A percentile compares a stretch with the other conserved stretches of the same genome.
Conservation (phyloP, 768 basidiomycete genomes). For the Solioccasus polychromus region DNA sequence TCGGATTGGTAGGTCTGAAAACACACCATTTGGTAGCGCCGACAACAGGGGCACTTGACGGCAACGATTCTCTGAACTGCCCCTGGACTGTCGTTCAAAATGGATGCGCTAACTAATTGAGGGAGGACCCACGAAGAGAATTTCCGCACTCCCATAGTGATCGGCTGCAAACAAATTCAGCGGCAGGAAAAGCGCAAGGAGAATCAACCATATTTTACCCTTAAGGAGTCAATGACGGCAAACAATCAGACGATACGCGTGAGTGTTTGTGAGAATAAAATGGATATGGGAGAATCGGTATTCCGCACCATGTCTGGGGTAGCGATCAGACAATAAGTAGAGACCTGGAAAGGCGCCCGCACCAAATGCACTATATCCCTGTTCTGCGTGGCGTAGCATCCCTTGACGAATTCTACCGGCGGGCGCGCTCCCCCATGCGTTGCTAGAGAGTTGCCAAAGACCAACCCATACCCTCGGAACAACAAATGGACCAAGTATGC, state of each 20-base stretch:
- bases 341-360: slow-evolving; percentile 15
- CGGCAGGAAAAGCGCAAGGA: slow-evolving; percentile 2
- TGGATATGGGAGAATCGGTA: slow-evolving; percentile 2
- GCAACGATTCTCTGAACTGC: slow-evolving; percentile 54
- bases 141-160: slow-evolving; percentile 83
- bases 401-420: slow-evolving; percentile 60
- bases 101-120: background rate
- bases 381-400: slow-evolving; percentile 61
- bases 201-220: slow-evolving; percentile 21
- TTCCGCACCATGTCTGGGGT: slow-evolving; percentile 54
- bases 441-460: slow-evolving; percentile 84
- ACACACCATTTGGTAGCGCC: slow-evolving; percentile 89
- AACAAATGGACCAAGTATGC: slow-evolving; percentile 52
- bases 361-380: slow-evolving; percentile 51
- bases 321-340: slow-evolving; percentile 7
- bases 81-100: slow-evolving; percentile 46
- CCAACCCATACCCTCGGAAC: slow-evolving; percentile 73
- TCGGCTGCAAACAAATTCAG: slow-evolving; percentile 51
- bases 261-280: slow-evolving; percentile 15
- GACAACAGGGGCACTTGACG: slow-evolving; percentile 43
- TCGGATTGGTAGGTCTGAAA: slow-evolving; percentile 52
- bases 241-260: background rate
- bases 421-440: slow-evolving; percentile 79
- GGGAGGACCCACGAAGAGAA: slow-evolving; percentile 61
- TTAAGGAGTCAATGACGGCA: slow-evolving; percentile 10